Conservation (phyloP, 257 asterid genomes). For the Nicotiana otophora region DNA sequence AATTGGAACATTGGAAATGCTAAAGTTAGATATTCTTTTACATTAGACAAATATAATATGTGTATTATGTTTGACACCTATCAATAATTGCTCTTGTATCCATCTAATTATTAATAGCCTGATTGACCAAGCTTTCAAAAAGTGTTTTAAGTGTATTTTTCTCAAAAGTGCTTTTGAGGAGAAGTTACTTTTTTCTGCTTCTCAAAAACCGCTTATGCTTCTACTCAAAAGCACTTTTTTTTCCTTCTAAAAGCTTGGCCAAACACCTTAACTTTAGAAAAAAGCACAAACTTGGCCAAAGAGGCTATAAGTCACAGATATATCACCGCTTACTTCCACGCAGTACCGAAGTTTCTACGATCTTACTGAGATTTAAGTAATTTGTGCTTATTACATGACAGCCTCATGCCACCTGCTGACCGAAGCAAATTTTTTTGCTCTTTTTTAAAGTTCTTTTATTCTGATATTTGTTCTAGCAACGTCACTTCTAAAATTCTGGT, state of each 20-base stretch:
- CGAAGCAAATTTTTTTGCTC: neutral
- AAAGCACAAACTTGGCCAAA: too few relatives aligned
- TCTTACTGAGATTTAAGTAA: neutral
- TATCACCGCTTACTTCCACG: neutral
- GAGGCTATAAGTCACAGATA: neutral
- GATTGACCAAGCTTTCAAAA: too few relatives aligned
- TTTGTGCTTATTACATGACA: neutral
- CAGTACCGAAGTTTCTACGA: neutral
- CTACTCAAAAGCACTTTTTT: too few relatives aligned
- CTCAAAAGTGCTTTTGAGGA: too few relatives aligned
- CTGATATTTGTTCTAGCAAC: neutral
- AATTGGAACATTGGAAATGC: neutral
- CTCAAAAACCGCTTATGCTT: too few relatives aligned
- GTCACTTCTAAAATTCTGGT: neutral
- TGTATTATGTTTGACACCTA: neutral
- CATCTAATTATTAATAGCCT: neutral
- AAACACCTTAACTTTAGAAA: too few relatives aligned
- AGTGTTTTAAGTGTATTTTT: too few relatives aligned
- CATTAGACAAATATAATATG: neutral
- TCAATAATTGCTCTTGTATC: neutral
- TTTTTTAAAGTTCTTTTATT: neutral
- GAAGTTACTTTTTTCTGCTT: too few relatives aligned
- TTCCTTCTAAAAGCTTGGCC: too few relatives aligned
- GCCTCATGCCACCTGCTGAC: neutral
- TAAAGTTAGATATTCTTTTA: neutral